These are phyloP conservation scores for Ampelocalamus luodianensis DNA, from an alignment of 176 grass and related monocot species.

Conservation along the genomic window DNA sequence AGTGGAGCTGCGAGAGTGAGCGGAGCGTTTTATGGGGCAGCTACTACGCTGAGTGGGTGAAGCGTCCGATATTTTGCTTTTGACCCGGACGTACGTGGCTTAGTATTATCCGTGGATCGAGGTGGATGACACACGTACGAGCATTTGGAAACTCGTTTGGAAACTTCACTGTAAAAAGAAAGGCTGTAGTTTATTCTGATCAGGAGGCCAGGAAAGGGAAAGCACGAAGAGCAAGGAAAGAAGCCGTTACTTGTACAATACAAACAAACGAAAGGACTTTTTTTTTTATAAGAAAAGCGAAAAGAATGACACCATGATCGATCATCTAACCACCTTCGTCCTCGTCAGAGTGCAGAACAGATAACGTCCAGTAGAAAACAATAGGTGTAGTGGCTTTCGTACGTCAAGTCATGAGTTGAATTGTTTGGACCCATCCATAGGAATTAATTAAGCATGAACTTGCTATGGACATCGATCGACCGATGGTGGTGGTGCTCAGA, in stretches of 20 bases:
- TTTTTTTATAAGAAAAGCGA: background rate
- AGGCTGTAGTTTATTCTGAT: background rate
- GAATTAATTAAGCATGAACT: background rate
- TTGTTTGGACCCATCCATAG: background rate
- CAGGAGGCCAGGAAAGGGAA: background rate
- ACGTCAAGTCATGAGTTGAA: background rate
- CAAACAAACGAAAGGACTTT: background rate
- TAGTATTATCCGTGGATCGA: too few species aligned
- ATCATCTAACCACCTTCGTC: slow-evolving; percentile 30
- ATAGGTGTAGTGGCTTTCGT: background rate
- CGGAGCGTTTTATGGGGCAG: too few species aligned
- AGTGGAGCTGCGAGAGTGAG: too few species aligned
- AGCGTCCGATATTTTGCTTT: too few species aligned
- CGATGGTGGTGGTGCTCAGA: background rate
- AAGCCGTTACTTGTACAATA: background rate
- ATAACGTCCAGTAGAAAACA: background rate
- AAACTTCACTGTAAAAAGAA: background rate
- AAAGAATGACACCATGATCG: background rate
- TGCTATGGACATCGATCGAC: background rate
- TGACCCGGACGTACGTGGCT: too few species aligned
- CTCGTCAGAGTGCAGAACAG: background rate
- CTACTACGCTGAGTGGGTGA: too few species aligned
- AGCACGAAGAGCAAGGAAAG: background rate
- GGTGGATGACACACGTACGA: too few species aligned
- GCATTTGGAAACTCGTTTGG: background rate